Percentiles rank a stretch among this genome's conserved stretches.
These are phyloP conservation scores for Musa balbisiana DNA, from an alignment of 202 grass and related monocot species.

Conservation along the genomic window DNA sequence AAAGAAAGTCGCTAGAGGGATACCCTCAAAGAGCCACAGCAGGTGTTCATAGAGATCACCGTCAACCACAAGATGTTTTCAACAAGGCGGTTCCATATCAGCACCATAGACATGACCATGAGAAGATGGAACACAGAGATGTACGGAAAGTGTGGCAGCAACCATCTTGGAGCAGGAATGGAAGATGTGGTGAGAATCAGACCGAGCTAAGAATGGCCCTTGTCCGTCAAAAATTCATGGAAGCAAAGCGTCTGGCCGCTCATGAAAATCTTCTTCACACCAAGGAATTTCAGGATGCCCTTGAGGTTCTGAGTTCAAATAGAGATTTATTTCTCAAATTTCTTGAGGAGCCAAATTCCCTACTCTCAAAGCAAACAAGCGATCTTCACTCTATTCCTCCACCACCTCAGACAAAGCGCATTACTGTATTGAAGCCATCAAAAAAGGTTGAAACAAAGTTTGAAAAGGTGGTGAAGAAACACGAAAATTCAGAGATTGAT, in stretches of 20 bases:
- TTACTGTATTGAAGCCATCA: constrained; percentile 20
- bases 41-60: neutral
- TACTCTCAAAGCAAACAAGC: constrained; percentile 11
- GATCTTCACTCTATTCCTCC: constrained; percentile 1
- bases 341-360: constrained; percentile 20
- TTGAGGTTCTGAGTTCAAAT: constrained; percentile 24
- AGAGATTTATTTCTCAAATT: constrained; percentile 24
- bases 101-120: neutral
- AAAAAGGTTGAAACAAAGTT: neutral
- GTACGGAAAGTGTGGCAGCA: constrained; percentile 6
- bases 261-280: constrained; percentile 17
- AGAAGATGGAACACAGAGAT: neutral
- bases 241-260: constrained; percentile 17
- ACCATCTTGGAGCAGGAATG: neutral
- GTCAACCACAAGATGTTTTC: neutral
- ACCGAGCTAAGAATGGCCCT: constrained; percentile 16
- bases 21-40: neutral
- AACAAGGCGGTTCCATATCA: neutral
- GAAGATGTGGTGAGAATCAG: neutral
- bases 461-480: constrained; percentile 1
- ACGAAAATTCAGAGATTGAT: neutral
- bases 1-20: neutral
- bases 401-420: constrained; percentile 10
- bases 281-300: constrained; percentile 21
- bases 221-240: constrained; percentile 21